Base-by-base conservation (phyloP, 1,284 basidiomycete species). In the Spongiforma sp. region DNA sequence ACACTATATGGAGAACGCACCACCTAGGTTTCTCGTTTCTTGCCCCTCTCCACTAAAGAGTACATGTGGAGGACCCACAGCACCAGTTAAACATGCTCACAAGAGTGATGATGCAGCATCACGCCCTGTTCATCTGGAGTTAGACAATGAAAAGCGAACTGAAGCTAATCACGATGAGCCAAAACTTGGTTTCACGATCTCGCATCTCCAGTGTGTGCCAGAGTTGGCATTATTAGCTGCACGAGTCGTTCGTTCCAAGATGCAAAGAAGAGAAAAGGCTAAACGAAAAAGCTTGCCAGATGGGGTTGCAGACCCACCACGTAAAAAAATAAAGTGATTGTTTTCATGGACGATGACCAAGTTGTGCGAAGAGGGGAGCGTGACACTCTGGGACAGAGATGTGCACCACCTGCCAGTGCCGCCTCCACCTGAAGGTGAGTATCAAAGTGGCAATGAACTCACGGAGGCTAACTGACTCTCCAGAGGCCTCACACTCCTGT, bases 141-240 rank as follows among this genome's bases (percentile, higher is more conserved):
- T n/a, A n/a, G n/a, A n/a, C n/a, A n/a, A n/a, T n/a, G n/a, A n/a
- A n/a, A n/a, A n/a, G 0, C 61, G 59, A 30, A 43, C 61, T 19
- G 55, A 61, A n/a, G 26, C 15, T 33, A 60, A 55, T 3, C 12
- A 4, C 3, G 63, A 65, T 17, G 64, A 68, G 24, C 50, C 57
- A 12, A 71, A 37, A 56, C 73, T 79, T 53, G 89, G 89, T 3
- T 91, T 89, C 69, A 89, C 90, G 0, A 74, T 93, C 8, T 91
- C 90, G 0, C 87, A 91, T 69, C 81, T 93, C 2, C 85, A 90
- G 11, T 87, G 91, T 48, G 88, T 93, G 0, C 89, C 91, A 8
- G 89, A 90, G 67, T 79, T 93, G 6, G 79, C 83, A 0, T 78
- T 85, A 17, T 81, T 93, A 60, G 89, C 90, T 3, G 78, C 79